A percentile compares a stretch with the other conserved stretches of the same genome.
Conservation (phyloP, 2,329 filamentous ascomycete species). For the Dothideomycetidae sp. region DNA sequence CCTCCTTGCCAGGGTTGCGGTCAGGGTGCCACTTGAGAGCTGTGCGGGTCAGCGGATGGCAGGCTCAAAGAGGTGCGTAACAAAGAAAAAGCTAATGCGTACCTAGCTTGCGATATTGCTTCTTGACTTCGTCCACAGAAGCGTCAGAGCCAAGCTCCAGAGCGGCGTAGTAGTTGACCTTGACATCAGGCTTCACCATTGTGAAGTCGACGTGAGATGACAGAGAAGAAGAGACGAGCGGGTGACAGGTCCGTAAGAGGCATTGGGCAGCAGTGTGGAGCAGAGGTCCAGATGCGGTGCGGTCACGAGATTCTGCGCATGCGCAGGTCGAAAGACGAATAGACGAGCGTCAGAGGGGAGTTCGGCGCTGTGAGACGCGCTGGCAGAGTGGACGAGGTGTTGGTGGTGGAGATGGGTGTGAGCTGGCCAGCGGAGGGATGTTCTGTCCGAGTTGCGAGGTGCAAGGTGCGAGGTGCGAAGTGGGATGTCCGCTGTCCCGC, state of each 20-base stretch:
- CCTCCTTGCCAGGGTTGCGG: constrained; percentile 69
- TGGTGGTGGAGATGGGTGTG: too few species aligned
- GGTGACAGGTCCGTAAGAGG: neutral
- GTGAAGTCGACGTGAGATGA: constrained; percentile 13
- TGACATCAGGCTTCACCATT: constrained; percentile 24
- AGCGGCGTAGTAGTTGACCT: constrained; percentile 70
- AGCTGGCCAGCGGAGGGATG: too few species aligned
- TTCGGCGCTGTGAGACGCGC: too few species aligned
- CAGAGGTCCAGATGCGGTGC: too few species aligned
- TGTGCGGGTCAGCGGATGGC: constrained; percentile 22
- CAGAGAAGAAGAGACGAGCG: constrained; percentile 2
- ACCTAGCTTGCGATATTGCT: constrained; percentile 75
- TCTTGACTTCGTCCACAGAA: constrained; percentile 63
- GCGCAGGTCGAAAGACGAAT: too few species aligned
- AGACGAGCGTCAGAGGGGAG: too few species aligned
- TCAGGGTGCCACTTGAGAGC: constrained; percentile 80
- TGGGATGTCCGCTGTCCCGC: too few species aligned
- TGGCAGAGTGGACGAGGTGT: too few species aligned
- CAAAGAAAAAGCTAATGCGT: too few species aligned
- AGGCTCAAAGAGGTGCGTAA: neutral
- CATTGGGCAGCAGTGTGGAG: neutral
- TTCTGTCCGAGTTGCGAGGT: too few species aligned
- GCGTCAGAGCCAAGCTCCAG: constrained; percentile 56
- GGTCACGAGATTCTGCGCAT: too few species aligned
- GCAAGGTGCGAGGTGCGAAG: too few species aligned